Conservation (phyloP, 805 yeast genomes). For the Yamadazyma takamatsuzukensis region DNA sequence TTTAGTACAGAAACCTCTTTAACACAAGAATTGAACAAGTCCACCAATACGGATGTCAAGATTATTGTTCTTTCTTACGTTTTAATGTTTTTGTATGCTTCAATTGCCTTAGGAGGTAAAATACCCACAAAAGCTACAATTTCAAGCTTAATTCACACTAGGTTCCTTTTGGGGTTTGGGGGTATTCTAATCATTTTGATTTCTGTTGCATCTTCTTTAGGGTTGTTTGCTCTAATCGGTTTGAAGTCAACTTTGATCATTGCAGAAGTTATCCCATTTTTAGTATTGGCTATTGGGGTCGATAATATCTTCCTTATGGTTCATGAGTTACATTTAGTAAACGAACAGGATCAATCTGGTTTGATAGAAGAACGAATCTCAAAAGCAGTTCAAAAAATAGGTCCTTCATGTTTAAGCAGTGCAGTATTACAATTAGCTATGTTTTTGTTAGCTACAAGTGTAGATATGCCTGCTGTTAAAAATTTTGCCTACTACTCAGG, state of each 20-base stretch:
- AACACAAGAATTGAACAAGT: conserved; percentile 77
- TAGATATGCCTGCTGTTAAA: conserved; percentile 93
- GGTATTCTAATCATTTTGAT: conserved; percentile 80
- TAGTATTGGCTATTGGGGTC: conserved; percentile 92
- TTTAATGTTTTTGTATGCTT: conserved; percentile 84
- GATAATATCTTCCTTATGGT: conserved; percentile 88
- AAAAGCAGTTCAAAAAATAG: conserved; percentile 65
- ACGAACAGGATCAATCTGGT: conserved; percentile 22
- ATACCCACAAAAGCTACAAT: conserved; percentile 34
- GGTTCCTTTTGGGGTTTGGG: conserved; percentile 74
- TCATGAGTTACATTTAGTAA: conserved; percentile 65
- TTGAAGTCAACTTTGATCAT: conserved; percentile 85
- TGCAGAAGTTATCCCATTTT: conserved; percentile 94
- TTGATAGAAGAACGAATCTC: conserved; percentile 52
- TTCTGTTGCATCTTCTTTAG: conserved; percentile 81
- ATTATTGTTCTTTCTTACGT: conserved; percentile 73
- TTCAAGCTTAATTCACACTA: conserved; percentile 44
- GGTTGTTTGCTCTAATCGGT: conserved; percentile 71
- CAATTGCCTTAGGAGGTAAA: conserved; percentile 72
- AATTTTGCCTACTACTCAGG: conserved; percentile 92
- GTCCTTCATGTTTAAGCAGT: conserved; percentile 82
- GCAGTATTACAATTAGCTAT: conserved; percentile 76
- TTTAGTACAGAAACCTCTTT: conserved; percentile 82
- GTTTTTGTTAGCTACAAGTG: conserved; percentile 72
- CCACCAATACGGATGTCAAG: conserved; percentile 73